Evolutionary conservation across 352 stramenopile genomes (phyloP).

Genomic region (Globisporangium apiculatum): DNA sequence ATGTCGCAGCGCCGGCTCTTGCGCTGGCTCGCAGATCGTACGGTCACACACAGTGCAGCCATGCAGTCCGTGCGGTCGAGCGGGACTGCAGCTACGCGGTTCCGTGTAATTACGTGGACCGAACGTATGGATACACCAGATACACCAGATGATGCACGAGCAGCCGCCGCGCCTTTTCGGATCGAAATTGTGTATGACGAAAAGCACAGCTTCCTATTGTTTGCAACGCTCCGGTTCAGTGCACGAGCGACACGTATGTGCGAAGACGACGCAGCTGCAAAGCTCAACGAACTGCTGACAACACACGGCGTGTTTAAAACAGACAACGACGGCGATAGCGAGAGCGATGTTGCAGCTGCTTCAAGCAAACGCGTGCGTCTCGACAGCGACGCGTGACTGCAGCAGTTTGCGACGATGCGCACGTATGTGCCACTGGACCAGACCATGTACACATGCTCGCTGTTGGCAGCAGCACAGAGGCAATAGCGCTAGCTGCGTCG

Average conservation of each 20-base stretch:
- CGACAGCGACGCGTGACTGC: neutral
- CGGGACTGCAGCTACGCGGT: constrained; percentile 53
- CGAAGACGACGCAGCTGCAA: constrained; percentile 37
- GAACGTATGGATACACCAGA: constrained; percentile 26
- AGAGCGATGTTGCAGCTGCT: too few relatives aligned
- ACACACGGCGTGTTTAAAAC: constrained; percentile 2
- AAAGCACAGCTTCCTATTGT: constrained; percentile 53
- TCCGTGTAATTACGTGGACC: constrained; percentile 86
- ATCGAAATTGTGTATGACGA: constrained; percentile 74
- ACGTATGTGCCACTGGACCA: too few relatives aligned
- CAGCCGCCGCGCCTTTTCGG: constrained; percentile 8
- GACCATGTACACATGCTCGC: too few relatives aligned
- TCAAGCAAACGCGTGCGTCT: neutral
- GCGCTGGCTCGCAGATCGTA: constrained; percentile 19
- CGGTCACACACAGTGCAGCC: constrained; percentile 12
- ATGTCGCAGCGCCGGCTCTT: constrained; percentile 31
- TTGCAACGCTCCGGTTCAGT: constrained; percentile 46
- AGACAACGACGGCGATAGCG: neutral
- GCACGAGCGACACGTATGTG: constrained; percentile 26
- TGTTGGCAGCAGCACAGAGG: too few relatives aligned
- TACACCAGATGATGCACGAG: constrained; percentile 12
- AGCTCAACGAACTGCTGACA: constrained; percentile 42
- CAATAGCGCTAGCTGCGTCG: too few relatives aligned
- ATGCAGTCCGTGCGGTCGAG: constrained; percentile 45
- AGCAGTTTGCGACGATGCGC: too few relatives aligned